Conservation (phyloP, 106 monocot species). For the Hemerocallis citrina region DNA sequence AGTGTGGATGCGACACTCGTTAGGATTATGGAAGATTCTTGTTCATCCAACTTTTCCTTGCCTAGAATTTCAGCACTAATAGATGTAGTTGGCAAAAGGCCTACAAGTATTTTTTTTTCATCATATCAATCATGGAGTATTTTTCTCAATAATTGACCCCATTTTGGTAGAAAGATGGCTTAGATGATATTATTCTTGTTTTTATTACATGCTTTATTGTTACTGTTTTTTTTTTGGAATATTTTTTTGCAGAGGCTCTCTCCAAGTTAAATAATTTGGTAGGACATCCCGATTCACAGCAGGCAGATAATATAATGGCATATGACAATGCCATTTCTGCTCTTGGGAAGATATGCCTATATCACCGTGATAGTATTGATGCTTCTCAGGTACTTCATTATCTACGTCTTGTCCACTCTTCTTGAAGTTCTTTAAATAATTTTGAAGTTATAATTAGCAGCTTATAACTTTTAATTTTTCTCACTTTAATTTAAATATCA, state of each 20-base stretch:
- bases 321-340: conserved; percentile 98
- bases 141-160: background rate
- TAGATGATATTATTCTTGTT: background rate
- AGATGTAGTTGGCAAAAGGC: too few species aligned
- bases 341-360: conserved; percentile 80
- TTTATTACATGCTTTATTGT: background rate
- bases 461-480: too few species aligned
- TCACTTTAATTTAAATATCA: too few species aligned
- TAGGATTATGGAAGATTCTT: too few species aligned
- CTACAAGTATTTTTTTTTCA: background rate
- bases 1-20: too few species aligned
- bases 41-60: too few species aligned
- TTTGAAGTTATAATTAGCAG: too few species aligned
- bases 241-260: conserved; percentile 67
- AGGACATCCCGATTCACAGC: conserved; percentile 56
- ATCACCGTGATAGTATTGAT: conserved; percentile 72
- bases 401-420: too few species aligned
- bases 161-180: background rate
- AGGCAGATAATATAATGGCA: conserved; percentile 83
- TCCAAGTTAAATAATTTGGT: conserved; percentile 72
- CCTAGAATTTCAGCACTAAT: too few species aligned
- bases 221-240: background rate
- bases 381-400: conserved; percentile 57
- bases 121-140: too few species aligned
- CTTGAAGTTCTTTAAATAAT: too few species aligned